phyloP scores from a whole-genome alignment of 352 stramenopile genomes.

The Globisporangium cystogenes region DNA sequence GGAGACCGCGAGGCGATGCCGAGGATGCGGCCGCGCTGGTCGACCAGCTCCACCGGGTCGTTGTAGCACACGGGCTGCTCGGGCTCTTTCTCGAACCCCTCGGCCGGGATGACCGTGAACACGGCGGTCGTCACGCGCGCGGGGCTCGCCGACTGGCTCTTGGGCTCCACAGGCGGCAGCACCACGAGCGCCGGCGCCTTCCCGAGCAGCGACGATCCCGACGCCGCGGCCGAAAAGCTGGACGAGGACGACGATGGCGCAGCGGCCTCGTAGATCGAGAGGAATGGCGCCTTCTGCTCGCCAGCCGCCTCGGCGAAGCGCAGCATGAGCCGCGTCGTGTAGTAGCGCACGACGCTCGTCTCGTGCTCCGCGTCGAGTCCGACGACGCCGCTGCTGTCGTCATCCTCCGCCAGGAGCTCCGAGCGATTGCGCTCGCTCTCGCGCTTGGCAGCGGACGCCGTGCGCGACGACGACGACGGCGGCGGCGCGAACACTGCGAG shows the following conservation, averaged over 20 bases:
- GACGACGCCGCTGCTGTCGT: not conserved
- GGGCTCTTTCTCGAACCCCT: constrained; percentile 31
- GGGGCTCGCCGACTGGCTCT: not conserved
- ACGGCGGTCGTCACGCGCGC: constrained; percentile 14
- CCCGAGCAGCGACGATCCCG: constrained; percentile 13
- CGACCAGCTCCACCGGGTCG: constrained; percentile 29
- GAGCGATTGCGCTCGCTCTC: not conserved
- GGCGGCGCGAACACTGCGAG: constrained; percentile 3
- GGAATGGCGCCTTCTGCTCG: constrained; percentile 1
- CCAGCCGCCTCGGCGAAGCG: constrained; percentile 8
- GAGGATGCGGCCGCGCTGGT: constrained; percentile 23
- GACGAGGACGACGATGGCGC: not conserved
- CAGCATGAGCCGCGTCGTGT: constrained; percentile 25
- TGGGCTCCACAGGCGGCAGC: constrained; percentile 12
- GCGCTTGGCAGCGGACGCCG: not conserved
- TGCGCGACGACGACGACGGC: not conserved
- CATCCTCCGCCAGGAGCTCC: not conserved
- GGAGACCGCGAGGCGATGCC: constrained; percentile 22
- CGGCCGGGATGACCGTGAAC: constrained; percentile 29
- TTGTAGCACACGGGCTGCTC: constrained; percentile 37
- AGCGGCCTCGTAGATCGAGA: constrained; percentile 19
- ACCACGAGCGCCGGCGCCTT: constrained; percentile 22
- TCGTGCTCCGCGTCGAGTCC: constrained; percentile 14
- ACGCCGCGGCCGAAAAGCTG: not conserved
- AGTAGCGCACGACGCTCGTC: constrained; percentile 30